These are phyloP conservation scores for Trichoderma citrinoviride DNA, from an alignment of 2,329 filamentous ascomycete species.

Conservation along the genomic window DNA sequence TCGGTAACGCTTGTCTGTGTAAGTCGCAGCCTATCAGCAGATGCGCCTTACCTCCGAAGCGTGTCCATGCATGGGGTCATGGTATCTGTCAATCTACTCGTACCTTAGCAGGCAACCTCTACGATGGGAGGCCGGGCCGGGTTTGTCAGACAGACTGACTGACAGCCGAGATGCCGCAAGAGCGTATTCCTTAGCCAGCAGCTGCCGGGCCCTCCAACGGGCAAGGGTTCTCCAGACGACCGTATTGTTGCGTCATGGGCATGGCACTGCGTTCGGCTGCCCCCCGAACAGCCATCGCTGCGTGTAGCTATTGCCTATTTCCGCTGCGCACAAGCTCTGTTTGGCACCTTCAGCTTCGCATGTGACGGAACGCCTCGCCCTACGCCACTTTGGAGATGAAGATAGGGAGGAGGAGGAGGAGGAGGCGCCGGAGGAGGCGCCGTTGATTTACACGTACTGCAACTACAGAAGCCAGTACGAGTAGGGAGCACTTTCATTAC, in stretches of 20 bases:
- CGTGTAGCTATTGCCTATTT: conserved; percentile 5
- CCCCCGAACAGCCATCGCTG: neutral
- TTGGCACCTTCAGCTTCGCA: conserved; percentile 16
- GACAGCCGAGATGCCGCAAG: neutral
- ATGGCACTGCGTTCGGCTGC: neutral
- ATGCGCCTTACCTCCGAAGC: neutral
- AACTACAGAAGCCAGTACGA: too few species aligned
- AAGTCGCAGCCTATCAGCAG: too few species aligned
- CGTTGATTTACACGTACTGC: too few species aligned
- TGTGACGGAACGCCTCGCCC: conserved; percentile 3
- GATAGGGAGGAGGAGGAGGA: neutral
- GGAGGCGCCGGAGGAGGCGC: neutral
- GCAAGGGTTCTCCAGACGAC: conserved; percentile 8
- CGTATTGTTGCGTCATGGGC: conserved; percentile 10
- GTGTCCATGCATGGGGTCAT: neutral
- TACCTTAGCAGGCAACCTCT: neutral
- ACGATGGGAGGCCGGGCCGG: neutral
- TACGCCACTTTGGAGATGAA: neutral
- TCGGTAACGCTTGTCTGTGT: neutral
- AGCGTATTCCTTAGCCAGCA: neutral
- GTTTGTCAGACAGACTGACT: neutral
- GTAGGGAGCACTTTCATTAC: too few species aligned
- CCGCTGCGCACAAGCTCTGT: conserved; percentile 9
- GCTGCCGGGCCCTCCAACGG: neutral
- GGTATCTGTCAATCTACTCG: too few species aligned